These are phyloP conservation scores for Podaxis sp. DNA, from an alignment of 768 basidiomycete species.

Conservation along the genomic window DNA sequence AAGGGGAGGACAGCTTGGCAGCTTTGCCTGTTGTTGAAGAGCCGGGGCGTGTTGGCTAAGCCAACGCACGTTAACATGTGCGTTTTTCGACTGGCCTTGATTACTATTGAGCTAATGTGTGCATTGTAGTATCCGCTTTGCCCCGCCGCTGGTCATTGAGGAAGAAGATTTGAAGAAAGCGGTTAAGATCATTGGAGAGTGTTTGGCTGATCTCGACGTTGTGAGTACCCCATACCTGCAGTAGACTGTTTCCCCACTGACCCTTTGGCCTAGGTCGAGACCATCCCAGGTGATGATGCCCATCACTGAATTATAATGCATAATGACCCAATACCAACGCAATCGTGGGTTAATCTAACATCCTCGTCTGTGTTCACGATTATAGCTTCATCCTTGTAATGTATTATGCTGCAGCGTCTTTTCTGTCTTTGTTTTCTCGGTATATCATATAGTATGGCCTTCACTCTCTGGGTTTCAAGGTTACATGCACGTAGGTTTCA, in stretches of 20 bases:
- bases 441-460: background rate
- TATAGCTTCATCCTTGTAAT: background rate
- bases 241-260: background rate
- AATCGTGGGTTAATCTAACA: background rate
- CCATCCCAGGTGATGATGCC: conserved; percentile 21
- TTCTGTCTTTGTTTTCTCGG: background rate
- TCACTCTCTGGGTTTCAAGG: background rate
- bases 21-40: conserved; percentile 89
- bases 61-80: conserved; percentile 95
- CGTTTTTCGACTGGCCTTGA: conserved; percentile 30
- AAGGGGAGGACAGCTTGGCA: conserved; percentile 93
- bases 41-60: conserved; percentile 89
- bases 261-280: conserved; percentile 18
- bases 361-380: background rate
- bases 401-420: background rate
- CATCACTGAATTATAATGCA: background rate
- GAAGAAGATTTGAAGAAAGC: conserved; percentile 80
- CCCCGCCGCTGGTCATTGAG: conserved; percentile 93
- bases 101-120: background rate
- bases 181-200: conserved; percentile 73
- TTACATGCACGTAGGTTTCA: conserved; percentile 2
- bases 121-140: conserved; percentile 80
- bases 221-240: conserved; percentile 33
- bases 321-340: too few species aligned
- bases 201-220: conserved; percentile 77